phyloP scores from a whole-genome alignment of 257 asterid genomes.

The Capsicum baccatum region DNA sequence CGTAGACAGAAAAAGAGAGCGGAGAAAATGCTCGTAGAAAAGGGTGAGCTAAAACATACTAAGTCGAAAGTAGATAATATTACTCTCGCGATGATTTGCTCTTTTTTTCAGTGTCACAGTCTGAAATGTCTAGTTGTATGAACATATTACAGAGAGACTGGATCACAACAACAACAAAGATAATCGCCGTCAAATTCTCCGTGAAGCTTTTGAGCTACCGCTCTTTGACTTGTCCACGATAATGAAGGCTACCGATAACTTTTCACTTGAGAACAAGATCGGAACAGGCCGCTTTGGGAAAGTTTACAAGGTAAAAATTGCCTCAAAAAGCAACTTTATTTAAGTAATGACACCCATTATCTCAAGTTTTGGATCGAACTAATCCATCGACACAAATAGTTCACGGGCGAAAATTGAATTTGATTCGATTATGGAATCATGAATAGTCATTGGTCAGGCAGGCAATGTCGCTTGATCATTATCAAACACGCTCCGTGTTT shows the following conservation, averaged over 20 bases:
- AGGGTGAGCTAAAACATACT: too few relatives aligned
- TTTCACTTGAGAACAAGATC: constrained; percentile 38
- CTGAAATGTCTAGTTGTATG: background rate
- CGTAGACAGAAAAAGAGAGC: too few relatives aligned
- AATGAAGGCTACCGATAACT: constrained; percentile 38
- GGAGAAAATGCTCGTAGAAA: too few relatives aligned
- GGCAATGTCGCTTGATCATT: background rate
- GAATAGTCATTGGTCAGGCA: too few relatives aligned
- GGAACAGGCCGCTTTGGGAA: constrained; percentile 47
- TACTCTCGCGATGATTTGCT: background rate
- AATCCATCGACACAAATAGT: too few relatives aligned
- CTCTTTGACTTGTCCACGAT: constrained; percentile 37
- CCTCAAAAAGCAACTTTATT: background rate
- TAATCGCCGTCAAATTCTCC: background rate
- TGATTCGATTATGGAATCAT: too few relatives aligned
- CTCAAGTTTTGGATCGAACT: too few relatives aligned
- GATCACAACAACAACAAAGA: too few relatives aligned
- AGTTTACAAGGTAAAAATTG: constrained; percentile 41
- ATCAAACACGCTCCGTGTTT: background rate
- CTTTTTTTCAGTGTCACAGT: background rate
- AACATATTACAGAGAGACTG: too few relatives aligned
- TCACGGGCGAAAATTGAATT: too few relatives aligned
- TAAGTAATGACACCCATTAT: too few relatives aligned
- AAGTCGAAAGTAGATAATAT: background rate
- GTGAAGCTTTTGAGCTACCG: constrained; percentile 38